Conservation (phyloP, 1,139 yeast species). For the Spencermartinsiella ligniputridi region DNA sequence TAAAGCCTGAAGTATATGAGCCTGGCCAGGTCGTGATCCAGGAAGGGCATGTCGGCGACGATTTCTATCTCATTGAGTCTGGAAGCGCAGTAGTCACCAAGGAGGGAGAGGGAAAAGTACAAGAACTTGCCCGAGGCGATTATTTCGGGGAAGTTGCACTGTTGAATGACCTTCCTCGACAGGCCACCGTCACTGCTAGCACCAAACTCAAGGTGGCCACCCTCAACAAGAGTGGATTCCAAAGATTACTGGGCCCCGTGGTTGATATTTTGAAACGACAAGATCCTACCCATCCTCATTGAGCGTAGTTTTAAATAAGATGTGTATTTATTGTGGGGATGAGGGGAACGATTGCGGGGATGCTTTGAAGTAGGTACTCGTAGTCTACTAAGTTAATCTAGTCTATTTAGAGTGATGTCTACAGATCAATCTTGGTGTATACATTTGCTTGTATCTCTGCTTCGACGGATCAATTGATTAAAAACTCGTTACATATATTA, state of each 20-base stretch:
- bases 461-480: not conserved
- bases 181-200: constrained; percentile 83
- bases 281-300: constrained; percentile 57
- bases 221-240: constrained; percentile 87
- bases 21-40: constrained; percentile 71
- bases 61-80: constrained; percentile 82
- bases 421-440: too few relatives aligned
- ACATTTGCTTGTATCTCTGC: too few relatives aligned
- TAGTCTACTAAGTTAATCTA: not conserved
- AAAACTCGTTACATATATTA: not conserved
- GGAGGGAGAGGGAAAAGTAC: constrained; percentile 56
- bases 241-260: constrained; percentile 89
- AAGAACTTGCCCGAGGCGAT: constrained; percentile 69
- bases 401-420: too few relatives aligned
- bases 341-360: not conserved
- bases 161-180: constrained; percentile 86
- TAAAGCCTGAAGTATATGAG: constrained; percentile 69
- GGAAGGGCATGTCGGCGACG: constrained; percentile 91
- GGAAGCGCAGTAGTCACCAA: constrained; percentile 77
- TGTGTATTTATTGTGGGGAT: not conserved
- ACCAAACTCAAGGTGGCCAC: constrained; percentile 82
- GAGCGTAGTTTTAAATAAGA: not conserved
- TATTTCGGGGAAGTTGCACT: constrained; percentile 96
- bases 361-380: not conserved
- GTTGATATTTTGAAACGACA: constrained; percentile 75